Base-by-base conservation (phyloP, 2,329 filamentous ascomycete genomes). In the Verruconis gallopava region DNA sequence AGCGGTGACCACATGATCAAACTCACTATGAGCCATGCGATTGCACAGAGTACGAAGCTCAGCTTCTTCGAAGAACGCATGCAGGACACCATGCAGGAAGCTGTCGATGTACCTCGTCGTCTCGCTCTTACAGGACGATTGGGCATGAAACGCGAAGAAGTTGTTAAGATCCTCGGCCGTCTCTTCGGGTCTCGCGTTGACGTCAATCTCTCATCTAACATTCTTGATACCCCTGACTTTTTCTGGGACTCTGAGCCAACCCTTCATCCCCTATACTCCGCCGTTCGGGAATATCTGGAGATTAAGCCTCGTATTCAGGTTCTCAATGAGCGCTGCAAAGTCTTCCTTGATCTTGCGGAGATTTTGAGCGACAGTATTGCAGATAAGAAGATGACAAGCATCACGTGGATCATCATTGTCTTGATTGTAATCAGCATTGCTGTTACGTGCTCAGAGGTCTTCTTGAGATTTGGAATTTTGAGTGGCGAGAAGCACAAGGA, bases 1-100 rank as follows among this genome's bases (percentile, higher is more conserved):
- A 93, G 85, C 46, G 80, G 85, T 30, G 91, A 98, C 63, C 91
- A 98, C 64, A 96, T 98, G 89, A 93, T 96, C 58, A 96, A 96
- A 63, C 71, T 98, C 13, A 86, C 89, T 22, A 98, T 98, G 67
- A 93, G 84, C 59, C 91, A 98, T 58, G 91, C 88, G 28, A 95
- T 98, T 51, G 86, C 86, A 1, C 91, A 98, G 62, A 95, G 88
- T 60, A 98, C 91, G 0, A 96, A 95, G 61, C 68, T 98, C 32
- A 91, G 82, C 56, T 85, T 91, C 58, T 98, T 98, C 53, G 91
- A 98, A 60, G 91, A 94, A 62, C 76, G 83, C 44, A 95, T 98
- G 89, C 81, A 82, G 39, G 75, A 85, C 53, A 95, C 93, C 1
- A 95, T 98, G 88, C 68, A 78, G 4, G 81, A 89, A 51, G 89